Evolutionary conservation across 164 flowering plant species (phyloP), one percentile per base, ranked within the genome.

Genomic region (Stephania cephalantha): DNA sequence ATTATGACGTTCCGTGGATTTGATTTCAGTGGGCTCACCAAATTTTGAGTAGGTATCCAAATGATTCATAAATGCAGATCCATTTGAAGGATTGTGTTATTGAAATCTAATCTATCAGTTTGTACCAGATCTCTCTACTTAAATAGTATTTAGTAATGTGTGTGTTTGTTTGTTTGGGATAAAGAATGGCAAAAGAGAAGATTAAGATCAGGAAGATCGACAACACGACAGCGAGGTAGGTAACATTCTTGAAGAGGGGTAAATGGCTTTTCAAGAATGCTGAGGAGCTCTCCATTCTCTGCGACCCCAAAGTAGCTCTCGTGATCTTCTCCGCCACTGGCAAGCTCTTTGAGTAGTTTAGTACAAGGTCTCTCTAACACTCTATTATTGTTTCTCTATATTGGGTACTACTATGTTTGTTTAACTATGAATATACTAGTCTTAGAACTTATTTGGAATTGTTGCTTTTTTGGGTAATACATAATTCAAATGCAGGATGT

Each of bases 211-310:
- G 77, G 86, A 89, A 83, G 84, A 89, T 89, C 70, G 87, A 82
- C 69, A 89, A 86, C 79, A 71, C 79, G 5, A 83, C 90, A 3
- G 89, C 90, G 1, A 80, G 92, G 68, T 88, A 85, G 65, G 92
- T 89, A 74, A 87, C 92, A 17, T 89, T 89, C 75, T 89, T 90
- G 2, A 87, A 87, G 79, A 82, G 92, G 66, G 80, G 89, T 74
- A 89, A 87, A 75, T 90, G 90, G 82, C 84, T 87, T 66, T 84
- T 89, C 73, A 89, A 89, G 85, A 89, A 89, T 73, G 90, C 90
- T 25, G 74, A 81, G 29, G 92, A 89, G 78, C 90, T 89, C 48
- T 79, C 90, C 9, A 84, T 82, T 76, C 88, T 87, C 25, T 89
- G 92, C 66, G 92, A 89, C 74, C 90, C 89, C 48, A 87, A 88